These are phyloP conservation scores for Amniculicola lignicola DNA, from an alignment of 495 filamentous ascomycete species.

Conservation along the genomic window DNA sequence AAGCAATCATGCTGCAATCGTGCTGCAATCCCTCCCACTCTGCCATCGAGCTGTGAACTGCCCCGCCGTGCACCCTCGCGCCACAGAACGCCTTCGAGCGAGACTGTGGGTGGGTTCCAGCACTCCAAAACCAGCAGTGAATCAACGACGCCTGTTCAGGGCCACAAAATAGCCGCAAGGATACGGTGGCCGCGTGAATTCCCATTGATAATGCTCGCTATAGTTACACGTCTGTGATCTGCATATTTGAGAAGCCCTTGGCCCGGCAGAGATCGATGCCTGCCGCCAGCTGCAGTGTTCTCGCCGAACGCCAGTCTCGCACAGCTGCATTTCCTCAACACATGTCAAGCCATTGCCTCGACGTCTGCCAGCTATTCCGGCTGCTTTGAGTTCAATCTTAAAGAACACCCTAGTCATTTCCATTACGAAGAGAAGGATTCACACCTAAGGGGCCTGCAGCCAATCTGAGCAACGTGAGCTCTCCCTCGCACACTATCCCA, in stretches of 20 bases:
- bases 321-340: not conserved
- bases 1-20: slow-evolving; percentile 11
- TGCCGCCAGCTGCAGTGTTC: not conserved
- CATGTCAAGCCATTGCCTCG: not conserved
- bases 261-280: slow-evolving; percentile 14
- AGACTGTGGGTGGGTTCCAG: slow-evolving; percentile 19
- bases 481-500: slow-evolving; percentile 3
- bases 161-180: slow-evolving; percentile 16
- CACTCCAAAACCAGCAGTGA: not conserved
- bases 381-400: not conserved
- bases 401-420: slow-evolving; percentile 1
- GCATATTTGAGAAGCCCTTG: slow-evolving; percentile 26
- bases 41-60: not conserved
- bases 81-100: slow-evolving; percentile 20
- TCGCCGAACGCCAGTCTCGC: not conserved
- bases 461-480: slow-evolving; percentile 17
- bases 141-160: not conserved
- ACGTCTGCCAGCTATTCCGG: slow-evolving; percentile 1
- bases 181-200: slow-evolving; percentile 16
- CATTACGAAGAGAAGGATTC: slow-evolving; percentile 19
- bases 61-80: slow-evolving; percentile 3
- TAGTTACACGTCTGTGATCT: slow-evolving; percentile 15
- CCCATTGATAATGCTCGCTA: slow-evolving; percentile 16
- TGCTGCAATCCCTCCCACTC: not conserved
- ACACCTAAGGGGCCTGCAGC: slow-evolving; percentile 9